A percentile compares a stretch with the other conserved stretches of the same genome.
phyloP scores from a whole-genome alignment of 202 grass and related monocot species.

The Carex arenaria region DNA sequence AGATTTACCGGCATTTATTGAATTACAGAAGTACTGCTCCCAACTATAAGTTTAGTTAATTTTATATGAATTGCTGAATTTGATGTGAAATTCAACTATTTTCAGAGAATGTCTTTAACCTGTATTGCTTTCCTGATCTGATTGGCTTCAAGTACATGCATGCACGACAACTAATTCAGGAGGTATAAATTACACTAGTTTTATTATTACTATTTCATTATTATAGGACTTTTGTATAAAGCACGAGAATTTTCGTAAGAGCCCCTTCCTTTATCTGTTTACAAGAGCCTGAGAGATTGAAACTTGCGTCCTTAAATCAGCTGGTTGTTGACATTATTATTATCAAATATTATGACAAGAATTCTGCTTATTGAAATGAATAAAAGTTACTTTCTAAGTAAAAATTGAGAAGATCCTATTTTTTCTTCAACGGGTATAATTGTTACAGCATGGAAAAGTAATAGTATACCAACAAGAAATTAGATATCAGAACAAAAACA shows the following conservation, averaged over 20 bases:
- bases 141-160: slow-evolving; percentile 62
- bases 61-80: slow-evolving; percentile 17
- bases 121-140: slow-evolving; percentile 61
- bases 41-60: slow-evolving; percentile 9
- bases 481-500: slow-evolving; percentile 19
- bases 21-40: slow-evolving; percentile 78
- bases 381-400: neutral
- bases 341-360: neutral
- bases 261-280: neutral
- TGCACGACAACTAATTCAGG: slow-evolving; percentile 48
- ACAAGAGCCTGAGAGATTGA: neutral
- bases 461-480: neutral
- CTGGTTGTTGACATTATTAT: neutral
- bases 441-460: neutral
- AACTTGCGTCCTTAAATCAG: neutral
- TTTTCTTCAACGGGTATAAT: neutral
- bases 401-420: neutral
- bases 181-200: slow-evolving; percentile 44
- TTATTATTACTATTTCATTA: neutral
- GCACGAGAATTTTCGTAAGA: neutral
- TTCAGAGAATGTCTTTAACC: slow-evolving; percentile 89
- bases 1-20: slow-evolving; percentile 95
- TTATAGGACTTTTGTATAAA: neutral
- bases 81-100: neutral
- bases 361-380: neutral